Evolutionary conservation across 2,329 filamentous ascomycete genomes (phyloP), one percentile per base, ranked within the genome.

Genomic region (Microdochium trichocladiopsis): DNA sequence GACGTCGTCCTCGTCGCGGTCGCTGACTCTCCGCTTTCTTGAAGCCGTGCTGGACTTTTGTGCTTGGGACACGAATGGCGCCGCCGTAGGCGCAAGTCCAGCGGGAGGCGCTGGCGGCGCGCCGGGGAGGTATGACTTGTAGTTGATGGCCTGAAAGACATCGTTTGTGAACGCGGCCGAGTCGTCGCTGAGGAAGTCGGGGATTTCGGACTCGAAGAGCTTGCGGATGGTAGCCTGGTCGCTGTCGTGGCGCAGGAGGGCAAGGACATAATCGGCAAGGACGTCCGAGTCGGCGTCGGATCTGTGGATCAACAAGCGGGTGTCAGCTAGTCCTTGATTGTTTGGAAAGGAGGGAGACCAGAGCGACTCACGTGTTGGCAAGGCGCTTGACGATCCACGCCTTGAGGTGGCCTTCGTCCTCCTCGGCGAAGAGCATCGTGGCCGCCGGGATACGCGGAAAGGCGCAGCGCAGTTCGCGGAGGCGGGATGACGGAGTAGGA

Each of bases 181-280:
- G 59, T 84, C 82, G 61, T 90, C 84, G 61, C 82, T 82, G 18
- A 93, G 69, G 64, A 93, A 93, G 63, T 92, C 88, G 2, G 81
- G 79, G 41, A 93, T 83, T 66, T 90, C 86, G 51, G 81, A 76
- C 63, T 88, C 77, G 67, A 87, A 90, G 50, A 87, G 79, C 60
- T 78, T 73, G 61, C 83, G 80, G 51, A 91, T 83, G 21, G 80
- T 75, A n/a, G 77, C 75, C 41, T 78, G 72, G 50, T 82, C 76
- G 55, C 85, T 86, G 57, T 90, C 86, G 55, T 87, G 84, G 51
- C 82, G 80, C 47, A 93, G 72, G 21, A 94, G 78, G 6, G 87
- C 88, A 55, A 92, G 76, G n/a, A 93, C 86, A 65, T 92, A 94
- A 61, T 94, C 89, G 48, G 88, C 88, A 2, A 94, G 82, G 4